Conservation (phyloP, 352 stramenopile species). For the Hyaloperonospora arabidopsidis region DNA sequence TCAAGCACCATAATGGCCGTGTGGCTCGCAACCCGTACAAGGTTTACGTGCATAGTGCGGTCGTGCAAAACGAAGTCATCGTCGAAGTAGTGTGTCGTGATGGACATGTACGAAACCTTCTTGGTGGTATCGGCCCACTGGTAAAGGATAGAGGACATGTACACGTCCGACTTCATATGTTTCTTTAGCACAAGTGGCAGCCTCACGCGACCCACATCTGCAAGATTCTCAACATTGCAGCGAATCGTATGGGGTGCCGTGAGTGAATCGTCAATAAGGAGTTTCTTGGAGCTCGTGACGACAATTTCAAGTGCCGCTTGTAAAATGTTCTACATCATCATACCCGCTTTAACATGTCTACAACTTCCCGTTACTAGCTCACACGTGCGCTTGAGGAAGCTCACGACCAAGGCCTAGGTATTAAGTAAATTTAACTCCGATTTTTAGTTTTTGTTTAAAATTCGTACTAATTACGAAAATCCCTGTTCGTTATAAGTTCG, state of each 20-base stretch:
- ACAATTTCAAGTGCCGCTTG: neutral
- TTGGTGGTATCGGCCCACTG: neutral
- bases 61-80: neutral
- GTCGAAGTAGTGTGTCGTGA: neutral
- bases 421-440: no score
- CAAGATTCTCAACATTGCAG: neutral
- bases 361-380: no score
- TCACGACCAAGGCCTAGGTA: no score
- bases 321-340: neutral
- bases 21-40: neutral
- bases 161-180: neutral
- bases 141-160: neutral
- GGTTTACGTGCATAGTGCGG: neutral
- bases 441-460: no score
- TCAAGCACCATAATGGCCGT: neutral
- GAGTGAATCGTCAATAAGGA: neutral
- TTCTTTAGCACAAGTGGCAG: neutral
- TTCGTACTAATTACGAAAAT: no score
- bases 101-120: neutral
- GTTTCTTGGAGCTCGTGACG: neutral
- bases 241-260: neutral
- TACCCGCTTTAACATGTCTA: no score
- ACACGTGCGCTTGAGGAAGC: no score
- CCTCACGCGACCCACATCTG: neutral
- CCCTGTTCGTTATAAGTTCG: no score